A percentile compares a stretch with the other conserved stretches of the same genome.
Conservation (phyloP, 495 filamentous ascomycete species). For the Aspergillus taichungensis region DNA sequence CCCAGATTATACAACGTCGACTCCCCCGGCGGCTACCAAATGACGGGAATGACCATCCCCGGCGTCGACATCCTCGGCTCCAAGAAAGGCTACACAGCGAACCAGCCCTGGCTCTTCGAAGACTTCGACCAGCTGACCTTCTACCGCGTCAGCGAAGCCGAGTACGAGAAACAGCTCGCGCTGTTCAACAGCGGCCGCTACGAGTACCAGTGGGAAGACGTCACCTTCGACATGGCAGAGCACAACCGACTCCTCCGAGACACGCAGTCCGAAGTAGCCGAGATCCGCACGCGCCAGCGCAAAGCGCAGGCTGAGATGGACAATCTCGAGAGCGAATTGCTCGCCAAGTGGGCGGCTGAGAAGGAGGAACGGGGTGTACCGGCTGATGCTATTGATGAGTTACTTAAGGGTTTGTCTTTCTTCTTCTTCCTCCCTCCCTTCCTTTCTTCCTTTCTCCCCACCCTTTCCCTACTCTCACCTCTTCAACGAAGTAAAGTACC, state of each 20-base stretch:
- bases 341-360: slow-evolving; percentile 39
- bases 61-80: slow-evolving; percentile 46
- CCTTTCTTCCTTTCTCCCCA: no score
- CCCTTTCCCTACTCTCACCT: no score
- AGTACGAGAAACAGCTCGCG: slow-evolving; percentile 32
- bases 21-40: slow-evolving; percentile 50
- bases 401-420: slow-evolving; percentile 28
- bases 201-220: slow-evolving; percentile 38
- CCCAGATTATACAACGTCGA: slow-evolving; percentile 45
- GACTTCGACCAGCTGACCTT: slow-evolving; percentile 51
- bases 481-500: no score
- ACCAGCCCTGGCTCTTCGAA: slow-evolving; percentile 46
- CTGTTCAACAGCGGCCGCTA: slow-evolving; percentile 40
- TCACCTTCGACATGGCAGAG: slow-evolving; percentile 44
- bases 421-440: neutral
- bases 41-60: slow-evolving; percentile 46
- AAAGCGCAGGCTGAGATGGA: slow-evolving; percentile 40
- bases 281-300: slow-evolving; percentile 30
- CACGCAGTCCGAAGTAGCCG: slow-evolving; percentile 33
- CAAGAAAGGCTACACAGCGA: slow-evolving; percentile 34
- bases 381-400: slow-evolving; percentile 29
- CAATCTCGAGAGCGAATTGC: slow-evolving; percentile 30
- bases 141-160: slow-evolving; percentile 41
- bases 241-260: slow-evolving; percentile 37
- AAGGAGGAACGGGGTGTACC: slow-evolving; percentile 36